Percentiles rank a stretch among this genome's conserved stretches.
These are phyloP conservation scores for Mycena sp. DNA, from an alignment of 1,284 basidiomycete species.

Conservation along the genomic window DNA sequence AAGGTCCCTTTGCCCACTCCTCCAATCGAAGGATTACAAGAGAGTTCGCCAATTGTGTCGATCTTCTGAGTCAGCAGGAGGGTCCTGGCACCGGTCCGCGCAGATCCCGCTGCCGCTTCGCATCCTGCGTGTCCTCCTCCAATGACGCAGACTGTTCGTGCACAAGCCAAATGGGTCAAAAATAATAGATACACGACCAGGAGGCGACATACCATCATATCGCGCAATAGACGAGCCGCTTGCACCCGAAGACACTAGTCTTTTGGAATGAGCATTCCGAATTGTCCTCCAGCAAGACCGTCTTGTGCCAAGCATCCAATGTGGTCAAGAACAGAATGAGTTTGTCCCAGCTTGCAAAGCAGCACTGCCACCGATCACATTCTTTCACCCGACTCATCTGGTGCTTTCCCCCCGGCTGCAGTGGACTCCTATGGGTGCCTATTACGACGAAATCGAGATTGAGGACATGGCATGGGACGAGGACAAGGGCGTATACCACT, in stretches of 20 bases:
- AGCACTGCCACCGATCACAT: neutral
- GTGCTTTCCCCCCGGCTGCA: neutral
- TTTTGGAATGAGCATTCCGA: slow-evolving; percentile 41
- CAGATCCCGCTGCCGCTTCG: slow-evolving; percentile 88
- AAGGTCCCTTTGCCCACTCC: slow-evolving; percentile 92
- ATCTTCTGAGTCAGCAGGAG: slow-evolving; percentile 83
- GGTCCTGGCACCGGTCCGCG: slow-evolving; percentile 83
- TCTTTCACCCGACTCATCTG: slow-evolving; percentile 1
- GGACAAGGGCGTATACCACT: slow-evolving; percentile 87
- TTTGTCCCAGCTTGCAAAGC: neutral
- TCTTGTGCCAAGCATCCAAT: slow-evolving; percentile 12
- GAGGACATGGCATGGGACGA: slow-evolving; percentile 96
- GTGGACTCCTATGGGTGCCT: slow-evolving; percentile 68
- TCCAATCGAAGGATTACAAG: slow-evolving; percentile 91
- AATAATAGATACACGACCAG: neutral
- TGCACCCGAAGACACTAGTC: slow-evolving; percentile 40
- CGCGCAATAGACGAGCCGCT: neutral
- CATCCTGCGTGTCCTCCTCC: slow-evolving; percentile 95
- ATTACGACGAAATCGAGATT: slow-evolving; percentile 94
- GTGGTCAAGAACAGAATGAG: neutral
- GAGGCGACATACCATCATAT: slow-evolving; percentile 16
- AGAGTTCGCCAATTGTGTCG: slow-evolving; percentile 87
- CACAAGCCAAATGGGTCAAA: no score
- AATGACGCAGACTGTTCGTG: slow-evolving; percentile 76
- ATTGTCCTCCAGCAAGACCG: slow-evolving; percentile 18